Base-by-base conservation (phyloP, 2,329 filamentous ascomycete genomes). In the Ophiosphaerella korrae region DNA sequence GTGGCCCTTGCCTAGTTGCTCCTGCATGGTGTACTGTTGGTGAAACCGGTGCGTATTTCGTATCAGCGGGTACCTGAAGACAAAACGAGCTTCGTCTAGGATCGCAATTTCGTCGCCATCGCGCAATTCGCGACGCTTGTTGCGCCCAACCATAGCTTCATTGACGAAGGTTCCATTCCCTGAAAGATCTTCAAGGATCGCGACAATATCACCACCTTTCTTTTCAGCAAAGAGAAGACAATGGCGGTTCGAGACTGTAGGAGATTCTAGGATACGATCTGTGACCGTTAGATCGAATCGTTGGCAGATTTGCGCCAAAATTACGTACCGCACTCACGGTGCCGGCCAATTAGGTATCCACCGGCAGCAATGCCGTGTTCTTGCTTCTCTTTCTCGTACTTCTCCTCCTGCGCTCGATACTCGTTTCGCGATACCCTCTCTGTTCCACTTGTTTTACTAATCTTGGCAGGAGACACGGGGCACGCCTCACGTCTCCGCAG, bases 91-190 rank as follows among this genome's bases (percentile, higher is more conserved):
- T 68, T 90, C 87, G 64, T 91, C 87, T 42, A 96, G 81, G 29
- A 99, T 87, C 6, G 89, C 88, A 43, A 99, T 89, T 73, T 97
- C 92, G 62, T 99, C 94, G 33, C 89, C 87, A 63, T 97, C 91
- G 63, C 92, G 82, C 24, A 99, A 81, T 71, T 96, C 91, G 51
- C 93, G 85, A 47, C 91, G 84, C 73, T 96, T 91, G 74, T 99
- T 99, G 44, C 93, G 88, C 21, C 94, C 94, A 21, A 99, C 85
- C 26, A 96, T 82, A 13, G 87, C 88, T 64, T 97, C 92, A 67
- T 97, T 97, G 63, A 99, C 88, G 70, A 92, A 99, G 0, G 95
- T 99, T 43, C 94, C 94, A 70, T 99, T 99, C 69, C 87, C 94
- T 6, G 94, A 99, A 16, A 97, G 77, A 72, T 99, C 94, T 72